Base-by-base conservation (phyloP, 768 basidiomycete species). In the Leucosporidium yakuticum region DNA sequence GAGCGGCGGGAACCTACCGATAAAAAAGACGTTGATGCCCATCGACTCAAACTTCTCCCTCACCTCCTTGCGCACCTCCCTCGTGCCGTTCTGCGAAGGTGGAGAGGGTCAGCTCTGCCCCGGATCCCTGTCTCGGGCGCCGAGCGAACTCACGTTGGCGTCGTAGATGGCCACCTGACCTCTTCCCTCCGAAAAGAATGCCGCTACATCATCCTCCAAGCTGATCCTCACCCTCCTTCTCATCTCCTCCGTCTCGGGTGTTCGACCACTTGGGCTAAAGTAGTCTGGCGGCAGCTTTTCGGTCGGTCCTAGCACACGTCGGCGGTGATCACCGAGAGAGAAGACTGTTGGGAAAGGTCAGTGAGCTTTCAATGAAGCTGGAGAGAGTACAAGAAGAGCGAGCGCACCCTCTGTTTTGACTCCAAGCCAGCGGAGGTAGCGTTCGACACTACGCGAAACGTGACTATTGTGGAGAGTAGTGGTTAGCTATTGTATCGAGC, bases 111-210 rank as follows among this genome's bases (percentile, higher is more conserved):
- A 20, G 39, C 39, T 44, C 39, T 8, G 2, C 20, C 31, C 20
- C 31, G 56, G 51, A 53, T 20, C n/a, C 6, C 31, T 3, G 36
- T 2, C 20, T 29, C 25, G 17, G 36, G 23, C 27, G 39, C 39
- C 39, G 39, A 44, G 39, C 25, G 2, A 49, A 55, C 74, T 50
- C 63, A 70, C 70, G 77, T 99, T 99, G 34, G 96, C 96, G 77
- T 99, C 96, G 80, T 97, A 98, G 70, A 99, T 94, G 48, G 95
- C 91, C 31, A 98, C 94, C 78, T 99, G 96, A 0, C 95, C 96
- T 8, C 91, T 75, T 54, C 82, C 79, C 34, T 77, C 88, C 4
- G 79, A 83, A 79, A 95, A 98, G 79, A 89, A 96, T 70, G 91
- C 86, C 85, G 86, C 88, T 51, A 98, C 91, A 58, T 87, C 81